Evolutionary conservation across 202 grass and related monocot genomes (phyloP), one percentile per base, ranked within the genome.

Genomic region (Elaeis oleifera): DNA sequence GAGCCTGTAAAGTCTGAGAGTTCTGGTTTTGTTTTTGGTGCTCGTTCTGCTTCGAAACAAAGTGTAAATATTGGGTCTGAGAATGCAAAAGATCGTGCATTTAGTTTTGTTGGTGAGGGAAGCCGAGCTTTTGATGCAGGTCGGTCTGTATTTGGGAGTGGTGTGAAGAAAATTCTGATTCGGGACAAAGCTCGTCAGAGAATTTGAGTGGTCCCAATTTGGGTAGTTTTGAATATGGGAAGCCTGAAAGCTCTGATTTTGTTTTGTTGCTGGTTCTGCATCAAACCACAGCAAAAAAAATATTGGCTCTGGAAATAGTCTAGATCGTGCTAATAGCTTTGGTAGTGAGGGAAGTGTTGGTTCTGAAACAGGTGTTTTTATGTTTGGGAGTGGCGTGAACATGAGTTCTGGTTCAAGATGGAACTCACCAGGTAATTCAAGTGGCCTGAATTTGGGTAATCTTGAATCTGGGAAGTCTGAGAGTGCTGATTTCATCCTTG

Each of bases 361-460:
- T 62, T 64, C 59, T 25, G 66, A 62, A 48, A 74, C 24, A 22
- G 36, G 59, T 59, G 51, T 0, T 27, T 84, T 81, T 26, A 74
- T 75, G 25, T 81, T 78, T 44, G 65, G 68, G 32, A 78, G 74
- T 21, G 70, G 70, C 49, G 56, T n/a, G 14, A 9, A n/a, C 8
- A 44, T 44, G 36, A 44, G 36, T 9, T 44, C 36, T 44, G 36
- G 14, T 44, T 44, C 9, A 2, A 44, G 36, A 44, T 9, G 36
- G 36, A 44, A 44, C 9, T 44, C 36, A 44, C 36, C 36, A 44
- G 36, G 0, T 9, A 44, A 44, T 44, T 44, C 36, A 13, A 13
- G 36, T 11, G 36, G 36, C 36, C 36, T 13, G 36, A 44, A 44
- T 44, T 44, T 44, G 36, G 36, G 36, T 44, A 44, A 44, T 44